Evolutionary conservation across 2,329 filamentous ascomycete species (phyloP).

Genomic region (Amauroascus verrucosus): DNA sequence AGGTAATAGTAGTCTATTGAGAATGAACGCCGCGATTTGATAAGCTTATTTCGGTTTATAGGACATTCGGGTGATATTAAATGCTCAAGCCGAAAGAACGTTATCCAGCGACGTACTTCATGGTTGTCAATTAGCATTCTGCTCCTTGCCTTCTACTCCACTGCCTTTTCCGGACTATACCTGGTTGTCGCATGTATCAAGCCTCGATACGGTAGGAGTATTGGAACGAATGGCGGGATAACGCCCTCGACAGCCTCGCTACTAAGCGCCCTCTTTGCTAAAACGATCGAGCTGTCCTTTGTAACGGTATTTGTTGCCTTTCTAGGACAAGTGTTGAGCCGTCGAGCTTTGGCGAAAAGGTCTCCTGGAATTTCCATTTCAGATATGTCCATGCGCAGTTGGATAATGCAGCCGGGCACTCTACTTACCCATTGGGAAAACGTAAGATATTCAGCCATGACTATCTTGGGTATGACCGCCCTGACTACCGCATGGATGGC

Average conservation of each 20-base stretch:
- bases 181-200: conserved; percentile 51
- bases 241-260: conserved; percentile 55
- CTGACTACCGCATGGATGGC: conserved; percentile 55
- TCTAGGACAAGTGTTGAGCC: conserved; percentile 63
- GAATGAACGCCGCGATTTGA: background rate
- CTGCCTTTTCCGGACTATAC: conserved; percentile 44
- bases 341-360: conserved; percentile 52
- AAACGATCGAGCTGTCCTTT: conserved; percentile 67
- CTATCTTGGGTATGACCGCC: conserved; percentile 54
- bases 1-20: background rate
- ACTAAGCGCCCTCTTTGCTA: conserved; percentile 59
- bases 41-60: background rate
- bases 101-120: conserved; percentile 26
- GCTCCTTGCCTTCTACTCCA: conserved; percentile 31
- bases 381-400: conserved; percentile 67
- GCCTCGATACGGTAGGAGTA: conserved; percentile 51
- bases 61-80: conserved; percentile 10
- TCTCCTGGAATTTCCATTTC: conserved; percentile 60
- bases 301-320: conserved; percentile 67
- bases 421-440: conserved; percentile 60
- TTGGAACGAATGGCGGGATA: conserved; percentile 46
- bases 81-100: conserved; percentile 25
- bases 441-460: conserved; percentile 53
- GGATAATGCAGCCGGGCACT: conserved; percentile 63
- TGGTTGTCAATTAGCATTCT: conserved; percentile 30